Conservation (phyloP, 1,284 basidiomycete genomes). For the Neonothopanus nambi region DNA sequence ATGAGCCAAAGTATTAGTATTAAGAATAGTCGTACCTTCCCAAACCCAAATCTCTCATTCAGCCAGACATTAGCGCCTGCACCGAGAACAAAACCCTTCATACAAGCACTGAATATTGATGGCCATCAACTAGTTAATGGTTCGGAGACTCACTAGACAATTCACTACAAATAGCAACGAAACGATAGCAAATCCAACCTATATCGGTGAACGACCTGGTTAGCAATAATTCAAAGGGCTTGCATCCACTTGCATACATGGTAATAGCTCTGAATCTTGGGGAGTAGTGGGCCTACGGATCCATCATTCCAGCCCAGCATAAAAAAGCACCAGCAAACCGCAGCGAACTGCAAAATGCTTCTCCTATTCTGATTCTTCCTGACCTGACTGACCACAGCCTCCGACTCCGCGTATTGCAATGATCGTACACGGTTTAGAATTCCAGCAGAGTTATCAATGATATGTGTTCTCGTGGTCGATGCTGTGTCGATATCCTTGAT, state of each 20-base stretch:
- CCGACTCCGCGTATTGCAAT: constrained; percentile 1
- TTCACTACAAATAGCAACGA: constrained; percentile 50
- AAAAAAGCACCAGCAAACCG: constrained; percentile 37
- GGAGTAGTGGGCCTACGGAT: constrained; percentile 43
- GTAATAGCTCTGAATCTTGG: constrained; percentile 52
- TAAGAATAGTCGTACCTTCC: constrained; percentile 41
- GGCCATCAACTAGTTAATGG: not conserved
- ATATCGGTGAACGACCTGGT: not conserved
- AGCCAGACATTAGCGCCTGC: constrained; percentile 54
- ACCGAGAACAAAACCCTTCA: constrained; percentile 54
- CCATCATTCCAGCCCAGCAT: constrained; percentile 48
- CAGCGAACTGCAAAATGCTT: constrained; percentile 28
- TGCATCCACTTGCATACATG: constrained; percentile 34
- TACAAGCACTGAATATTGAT: not conserved
- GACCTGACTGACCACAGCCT: not conserved
- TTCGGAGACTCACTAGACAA: constrained; percentile 40
- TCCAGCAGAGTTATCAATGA: not conserved
- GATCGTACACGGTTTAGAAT: not conserved
- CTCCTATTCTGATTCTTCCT: not conserved
- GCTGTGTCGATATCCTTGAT: constrained; percentile 16
- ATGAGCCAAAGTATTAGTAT: not conserved
- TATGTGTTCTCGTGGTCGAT: constrained; percentile 6
- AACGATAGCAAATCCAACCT: constrained; percentile 49
- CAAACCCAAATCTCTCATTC: constrained; percentile 59
- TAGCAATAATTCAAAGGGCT: not conserved